Evolutionary conservation across 1,139 yeast species (phyloP), one percentile per base, ranked within the genome.

Genomic region (Magnusiomyces ingens): DNA sequence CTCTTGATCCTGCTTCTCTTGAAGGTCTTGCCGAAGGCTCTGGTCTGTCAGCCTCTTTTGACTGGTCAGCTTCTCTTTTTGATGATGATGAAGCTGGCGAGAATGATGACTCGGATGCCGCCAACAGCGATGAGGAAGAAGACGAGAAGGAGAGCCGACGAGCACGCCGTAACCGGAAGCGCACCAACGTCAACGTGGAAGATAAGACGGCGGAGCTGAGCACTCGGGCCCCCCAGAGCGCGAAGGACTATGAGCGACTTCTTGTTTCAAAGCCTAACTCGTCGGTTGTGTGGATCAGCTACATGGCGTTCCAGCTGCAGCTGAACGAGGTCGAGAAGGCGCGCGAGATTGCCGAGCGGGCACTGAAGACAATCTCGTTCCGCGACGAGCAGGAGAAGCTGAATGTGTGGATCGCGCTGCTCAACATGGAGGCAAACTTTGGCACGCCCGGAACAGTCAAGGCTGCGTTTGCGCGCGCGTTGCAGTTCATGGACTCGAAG

Each of bases 281-380:
- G 2, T 91, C 99, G 1, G 80, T 91, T 51, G 73, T 90, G 60
- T 93, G 99, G 99, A 91, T 93, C 89, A 89, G 91, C 71, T 93
- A 87, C 71, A 93, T 94, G 97, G 93, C 98, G 2, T 93, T 91
- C 85, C 96, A 90, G 71, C 77, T 93, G 60, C 96, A 91, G 70
- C 76, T 93, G 60, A 86, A 96, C 74, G 99, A 93, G 68, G 75
- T 90, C 57, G 97, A 91, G 53, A 89, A 86, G 71, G 97, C 98
- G 12, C 82, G 99, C 63, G 96, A 88, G 68, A 81, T 93, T 61
- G 98, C 88, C 49, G 87, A 85, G 64, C 81, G 99, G 60, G 99
- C 98, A 3, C 77, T 93, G 65, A 88, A 87, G 73, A 85, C 95
- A 10, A 93, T 93, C 62, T 83, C 81, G 65, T 89, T 84, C 73